Evolutionary conservation across 129 eudicot genomes (phyloP).

Genomic region (Heracleum sosnowskyi): DNA sequence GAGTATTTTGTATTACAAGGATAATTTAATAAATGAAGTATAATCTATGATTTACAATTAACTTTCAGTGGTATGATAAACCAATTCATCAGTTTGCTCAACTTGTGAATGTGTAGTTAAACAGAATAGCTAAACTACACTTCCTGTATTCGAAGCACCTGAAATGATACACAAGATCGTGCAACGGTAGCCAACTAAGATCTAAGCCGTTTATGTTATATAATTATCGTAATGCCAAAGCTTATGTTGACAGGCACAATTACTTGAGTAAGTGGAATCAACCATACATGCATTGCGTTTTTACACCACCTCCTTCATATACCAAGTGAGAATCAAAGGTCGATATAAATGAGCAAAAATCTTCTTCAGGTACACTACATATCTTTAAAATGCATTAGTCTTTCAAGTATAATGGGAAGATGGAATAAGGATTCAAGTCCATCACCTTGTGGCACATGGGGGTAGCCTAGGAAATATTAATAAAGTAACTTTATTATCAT

Average conservation of each 20-base stretch:
- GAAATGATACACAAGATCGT: too few relatives aligned
- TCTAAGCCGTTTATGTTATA: too few relatives aligned
- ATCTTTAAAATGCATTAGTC: too few relatives aligned
- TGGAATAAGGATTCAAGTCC: background rate
- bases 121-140: background rate
- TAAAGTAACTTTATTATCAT: too few relatives aligned
- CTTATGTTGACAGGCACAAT: too few relatives aligned
- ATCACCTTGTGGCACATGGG: background rate
- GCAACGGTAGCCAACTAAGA: too few relatives aligned
- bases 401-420: background rate
- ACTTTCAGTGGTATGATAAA: too few relatives aligned
- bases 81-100: background rate
- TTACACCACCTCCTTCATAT: background rate
- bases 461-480: background rate
- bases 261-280: too few relatives aligned
- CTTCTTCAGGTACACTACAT: background rate
- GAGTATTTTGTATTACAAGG: background rate
- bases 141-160: background rate
- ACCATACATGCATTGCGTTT: background rate
- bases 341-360: background rate
- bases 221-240: too few relatives aligned
- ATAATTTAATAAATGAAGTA: background rate
- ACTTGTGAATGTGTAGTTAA: background rate
- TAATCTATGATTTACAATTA: too few relatives aligned
- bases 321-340: background rate